Evolutionary conservation across 2,329 filamentous ascomycete genomes (phyloP), one percentile per base, ranked within the genome.

Genomic region (Fusarium tuaranense): DNA sequence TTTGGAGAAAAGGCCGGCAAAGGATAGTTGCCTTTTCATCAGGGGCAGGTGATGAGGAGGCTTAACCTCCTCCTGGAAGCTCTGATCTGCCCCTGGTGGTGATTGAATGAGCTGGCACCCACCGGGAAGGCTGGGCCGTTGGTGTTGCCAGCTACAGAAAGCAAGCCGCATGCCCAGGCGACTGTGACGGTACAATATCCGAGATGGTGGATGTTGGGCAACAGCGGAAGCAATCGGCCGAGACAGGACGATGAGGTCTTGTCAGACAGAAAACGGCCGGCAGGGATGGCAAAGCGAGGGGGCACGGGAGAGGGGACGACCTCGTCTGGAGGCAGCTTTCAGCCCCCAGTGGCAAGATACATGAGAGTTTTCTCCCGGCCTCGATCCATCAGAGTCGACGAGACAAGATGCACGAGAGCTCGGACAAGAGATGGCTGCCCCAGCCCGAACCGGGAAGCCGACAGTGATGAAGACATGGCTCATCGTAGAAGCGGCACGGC

Each of bases 341-440:
- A 51, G n/a, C 22, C 62, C 64, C 58, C 36, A 53, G 72, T 73
- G 73, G 69, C 72, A 62, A 75, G 27, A 67, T 55, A 46, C 59
- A n/a, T 48, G 44, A 53, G 51, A 63, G 55, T 59, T 53, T 68
- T 63, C 18, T 65, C 48, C 63, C 60, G 36, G 51, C 30, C 38
- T 48, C 60, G 63, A 63, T 60, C 27, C 48, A 32, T 63, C 61
- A 63, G n/a, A 61, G 38, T 22, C 38, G 53, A 55, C 38, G 53
- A 39, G 38, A 46, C 62, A 30, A 70, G 55, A 48, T 59, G 64
- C 39, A 73, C 60, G 39, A 38, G 48, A 27, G 63, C 60, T 61
- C 59, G 22, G 44, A 63, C 27, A 36, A 61, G 38, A 60, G 48
- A 44, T 20, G n/a, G 63, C 34, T 46, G 51, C 59, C 59, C 39